Evolutionary conservation across 352 stramenopile genomes (phyloP).

Genomic region (Phytophthora vignae): DNA sequence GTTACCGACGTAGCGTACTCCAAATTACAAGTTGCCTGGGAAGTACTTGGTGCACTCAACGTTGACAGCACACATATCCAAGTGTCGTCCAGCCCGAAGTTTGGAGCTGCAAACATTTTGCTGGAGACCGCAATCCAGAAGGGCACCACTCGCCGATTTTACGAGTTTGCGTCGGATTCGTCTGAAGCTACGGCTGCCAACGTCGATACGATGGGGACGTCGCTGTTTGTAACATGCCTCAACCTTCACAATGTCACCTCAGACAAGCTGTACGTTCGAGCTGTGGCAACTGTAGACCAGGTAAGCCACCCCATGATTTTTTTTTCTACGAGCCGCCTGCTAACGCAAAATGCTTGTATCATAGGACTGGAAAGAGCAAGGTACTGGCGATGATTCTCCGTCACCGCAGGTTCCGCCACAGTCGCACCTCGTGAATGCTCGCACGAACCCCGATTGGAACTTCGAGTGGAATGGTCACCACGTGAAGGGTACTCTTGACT

Average conservation of each 20-base stretch:
- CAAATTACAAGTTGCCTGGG: constrained; percentile 80
- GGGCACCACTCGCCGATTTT: constrained; percentile 69
- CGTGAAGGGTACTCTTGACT: constrained; percentile 65
- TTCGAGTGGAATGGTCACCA: constrained; percentile 73
- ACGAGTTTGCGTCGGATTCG: constrained; percentile 55
- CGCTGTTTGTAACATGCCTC: constrained; percentile 72
- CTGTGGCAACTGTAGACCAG: constrained; percentile 79
- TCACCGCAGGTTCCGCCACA: constrained; percentile 77
- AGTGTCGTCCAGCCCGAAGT: constrained; percentile 60
- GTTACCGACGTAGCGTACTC: constrained; percentile 22
- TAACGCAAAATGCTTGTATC: constrained; percentile 6
- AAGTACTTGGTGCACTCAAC: constrained; percentile 79
- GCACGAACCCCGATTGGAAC: constrained; percentile 73
- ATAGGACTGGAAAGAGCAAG: constrained; percentile 73
- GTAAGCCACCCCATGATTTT: constrained; percentile 17
- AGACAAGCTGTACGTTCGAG: constrained; percentile 66
- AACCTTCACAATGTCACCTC: constrained; percentile 54
- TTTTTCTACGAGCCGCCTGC: neutral
- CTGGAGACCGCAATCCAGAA: constrained; percentile 51
- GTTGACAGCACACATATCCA: constrained; percentile 81
- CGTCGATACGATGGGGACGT: constrained; percentile 66
- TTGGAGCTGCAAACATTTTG: constrained; percentile 55
- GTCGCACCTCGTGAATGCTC: constrained; percentile 85
- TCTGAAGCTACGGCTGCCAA: constrained; percentile 42
- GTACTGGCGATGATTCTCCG: constrained; percentile 50